Evolutionary conservation across 352 stramenopile species (phyloP), one percentile per base, ranked within the genome.

Genomic region (Pythium scleroteichum): DNA sequence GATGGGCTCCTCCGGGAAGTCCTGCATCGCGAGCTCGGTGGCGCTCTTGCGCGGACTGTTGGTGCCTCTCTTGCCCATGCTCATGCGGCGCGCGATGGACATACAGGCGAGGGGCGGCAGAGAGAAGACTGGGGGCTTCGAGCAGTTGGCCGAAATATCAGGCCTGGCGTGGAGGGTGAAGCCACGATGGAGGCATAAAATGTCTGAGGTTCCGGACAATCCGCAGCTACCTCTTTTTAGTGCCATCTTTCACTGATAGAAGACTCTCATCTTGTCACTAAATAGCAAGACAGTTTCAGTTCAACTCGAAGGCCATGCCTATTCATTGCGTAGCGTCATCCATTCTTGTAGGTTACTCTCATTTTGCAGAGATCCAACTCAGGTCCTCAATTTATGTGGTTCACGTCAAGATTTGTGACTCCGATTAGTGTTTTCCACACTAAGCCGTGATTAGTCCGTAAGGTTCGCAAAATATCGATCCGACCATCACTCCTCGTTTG

Each of bases 1-100:
- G 50, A 95, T 78, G 16, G 86, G 80, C 68, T 90, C 76, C 47
- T 88, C 82, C 1, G 82, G 81, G 66, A 93, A 94, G 56, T 73
- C 64, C 56, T 69, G 48, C 62, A 83, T 38, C 10, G 61, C 63
- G 26, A 49, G 4, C 13, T 66, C 51, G 27, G 48, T 62, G 23
- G 40, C 32, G 51, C 64, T 66, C 23, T 38, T n/a, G n/a, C n/a
- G n/a, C n/a, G 46, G 45, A 19, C 53, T 54, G 14, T 16, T 33
- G 53, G 38, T 27, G 22, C 40, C 47, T 23, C 46, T 33, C 45
- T 53, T 58, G 53, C 62, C 49, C 54, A 61, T 60, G 39, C 62
- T 69, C 54, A 69, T 60, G 27, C 62, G 54, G 40, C 54, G 62
- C 48, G 52, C 55, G 39, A 64, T 64, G 16, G 41, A 38, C 35